Conservation (phyloP, 768 basidiomycete species). For the Leccinum boreale region DNA sequence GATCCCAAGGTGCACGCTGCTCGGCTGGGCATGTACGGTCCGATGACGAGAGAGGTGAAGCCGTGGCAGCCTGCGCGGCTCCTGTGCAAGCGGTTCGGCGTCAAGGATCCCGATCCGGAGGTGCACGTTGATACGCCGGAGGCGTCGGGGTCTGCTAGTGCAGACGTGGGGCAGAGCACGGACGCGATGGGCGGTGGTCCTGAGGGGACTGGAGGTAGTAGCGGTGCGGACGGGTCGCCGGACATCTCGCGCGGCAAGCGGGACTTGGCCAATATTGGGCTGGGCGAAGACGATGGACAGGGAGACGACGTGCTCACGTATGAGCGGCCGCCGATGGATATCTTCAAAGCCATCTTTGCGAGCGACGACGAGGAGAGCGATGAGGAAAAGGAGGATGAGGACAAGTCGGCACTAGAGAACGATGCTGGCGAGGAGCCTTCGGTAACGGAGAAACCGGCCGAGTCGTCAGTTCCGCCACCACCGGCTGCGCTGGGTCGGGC, state of each 20-base stretch:
- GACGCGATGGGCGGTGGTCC: neutral
- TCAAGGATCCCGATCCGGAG: constrained; percentile 75
- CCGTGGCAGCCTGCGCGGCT: constrained; percentile 81
- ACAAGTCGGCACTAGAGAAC: constrained; percentile 18
- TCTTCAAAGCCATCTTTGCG: constrained; percentile 98
- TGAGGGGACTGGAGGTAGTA: neutral
- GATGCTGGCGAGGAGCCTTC: constrained; percentile 5
- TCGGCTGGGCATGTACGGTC: constrained; percentile 84
- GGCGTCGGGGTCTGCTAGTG: constrained; percentile 20
- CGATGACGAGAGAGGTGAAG: constrained; percentile 71
- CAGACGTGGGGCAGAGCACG: constrained; percentile 2
- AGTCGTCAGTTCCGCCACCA: neutral
- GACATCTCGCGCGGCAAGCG: constrained; percentile 32
- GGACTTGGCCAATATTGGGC: constrained; percentile 79
- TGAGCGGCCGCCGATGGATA: constrained; percentile 81
- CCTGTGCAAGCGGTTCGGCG: constrained; percentile 91
- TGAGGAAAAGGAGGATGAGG: constrained; percentile 46
- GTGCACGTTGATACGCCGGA: constrained; percentile 32
- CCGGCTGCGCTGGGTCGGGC: neutral
- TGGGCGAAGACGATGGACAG: constrained; percentile 91
- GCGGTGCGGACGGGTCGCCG: neutral
- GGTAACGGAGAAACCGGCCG: neutral
- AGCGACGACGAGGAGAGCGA: constrained; percentile 89
- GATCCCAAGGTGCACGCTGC: constrained; percentile 82
- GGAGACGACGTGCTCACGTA: constrained; percentile 87